Conservation (phyloP, 352 stramenopile genomes). For the Phytopythium montanum region DNA sequence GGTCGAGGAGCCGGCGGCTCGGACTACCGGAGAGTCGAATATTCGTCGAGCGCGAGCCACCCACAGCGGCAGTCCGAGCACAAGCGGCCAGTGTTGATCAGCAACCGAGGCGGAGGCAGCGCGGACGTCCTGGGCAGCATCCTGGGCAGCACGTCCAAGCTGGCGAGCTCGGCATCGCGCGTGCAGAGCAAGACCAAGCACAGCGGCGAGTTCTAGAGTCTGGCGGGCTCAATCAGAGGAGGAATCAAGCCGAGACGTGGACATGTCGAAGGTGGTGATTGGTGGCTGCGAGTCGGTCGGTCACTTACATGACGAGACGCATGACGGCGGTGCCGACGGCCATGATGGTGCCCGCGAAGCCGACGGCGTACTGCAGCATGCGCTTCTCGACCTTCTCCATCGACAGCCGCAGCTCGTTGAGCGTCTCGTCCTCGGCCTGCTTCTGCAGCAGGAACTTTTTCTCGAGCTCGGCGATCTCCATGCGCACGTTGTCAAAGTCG, state of each 20-base stretch:
- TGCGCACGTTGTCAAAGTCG: constrained; percentile 87
- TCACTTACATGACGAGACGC: constrained; percentile 60
- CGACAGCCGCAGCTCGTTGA: constrained; percentile 82
- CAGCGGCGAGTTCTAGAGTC: constrained; percentile 32
- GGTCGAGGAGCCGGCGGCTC: neutral
- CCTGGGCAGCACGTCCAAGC: constrained; percentile 54
- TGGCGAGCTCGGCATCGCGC: constrained; percentile 62
- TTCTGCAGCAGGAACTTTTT: constrained; percentile 90
- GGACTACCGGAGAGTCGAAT: constrained; percentile 1
- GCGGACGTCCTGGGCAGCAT: constrained; percentile 56
- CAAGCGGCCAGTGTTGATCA: neutral
- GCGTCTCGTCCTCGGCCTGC: constrained; percentile 82
- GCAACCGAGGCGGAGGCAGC: constrained; percentile 8
- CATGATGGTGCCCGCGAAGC: constrained; percentile 88
- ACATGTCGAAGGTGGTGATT: neutral
- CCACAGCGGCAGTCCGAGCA: neutral
- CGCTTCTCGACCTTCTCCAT: constrained; percentile 90
- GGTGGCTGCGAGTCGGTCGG: neutral
- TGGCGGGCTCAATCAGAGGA: neutral
- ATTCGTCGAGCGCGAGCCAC: neutral
- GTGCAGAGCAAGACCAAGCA: constrained; percentile 48
- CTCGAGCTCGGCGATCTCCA: constrained; percentile 85
- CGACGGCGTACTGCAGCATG: constrained; percentile 85
- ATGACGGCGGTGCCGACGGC: constrained; percentile 72
- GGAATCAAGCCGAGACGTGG: neutral